Evolutionary conservation across 2,329 filamentous ascomycete species (phyloP).

Genomic region (Hypoxylon sp.): DNA sequence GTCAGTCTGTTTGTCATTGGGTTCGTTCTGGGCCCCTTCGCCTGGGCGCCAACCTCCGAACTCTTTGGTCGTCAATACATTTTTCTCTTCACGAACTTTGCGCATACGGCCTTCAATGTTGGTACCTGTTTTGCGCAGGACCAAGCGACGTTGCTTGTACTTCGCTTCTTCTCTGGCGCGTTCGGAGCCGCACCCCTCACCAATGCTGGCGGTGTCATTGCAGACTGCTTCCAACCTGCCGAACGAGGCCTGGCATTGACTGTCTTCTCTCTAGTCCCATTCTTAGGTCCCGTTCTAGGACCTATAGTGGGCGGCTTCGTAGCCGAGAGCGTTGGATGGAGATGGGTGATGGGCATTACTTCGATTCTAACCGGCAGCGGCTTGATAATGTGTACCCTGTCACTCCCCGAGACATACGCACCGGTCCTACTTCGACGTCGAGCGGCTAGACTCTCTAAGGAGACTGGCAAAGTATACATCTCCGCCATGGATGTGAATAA

Average conservation of each 20-base stretch:
- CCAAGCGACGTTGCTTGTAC: slow-evolving; percentile 32
- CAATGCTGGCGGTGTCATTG: slow-evolving; percentile 54
- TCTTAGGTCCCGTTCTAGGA: slow-evolving; percentile 26
- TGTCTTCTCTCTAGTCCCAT: slow-evolving; percentile 45
- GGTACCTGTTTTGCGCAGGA: slow-evolving; percentile 48
- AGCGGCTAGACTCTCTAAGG: too few species aligned
- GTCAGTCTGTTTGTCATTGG: too few species aligned
- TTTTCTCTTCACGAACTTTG: slow-evolving; percentile 54
- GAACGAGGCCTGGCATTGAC: slow-evolving; percentile 47
- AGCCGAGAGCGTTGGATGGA: slow-evolving; percentile 27
- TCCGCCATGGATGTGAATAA: too few species aligned
- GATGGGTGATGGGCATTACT: slow-evolving; percentile 46
- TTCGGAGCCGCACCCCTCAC: slow-evolving; percentile 54
- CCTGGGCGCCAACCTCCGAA: slow-evolving; percentile 55
- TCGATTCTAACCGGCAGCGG: slow-evolving; percentile 37
- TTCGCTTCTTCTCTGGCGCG: slow-evolving; percentile 55
- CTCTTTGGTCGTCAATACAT: slow-evolving; percentile 55
- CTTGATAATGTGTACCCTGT: slow-evolving; percentile 17
- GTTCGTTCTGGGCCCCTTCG: slow-evolving; percentile 48
- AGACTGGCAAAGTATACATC: too few species aligned
- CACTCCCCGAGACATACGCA: slow-evolving; percentile 24
- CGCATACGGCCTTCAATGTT: slow-evolving; percentile 56
- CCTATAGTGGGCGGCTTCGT: slow-evolving; percentile 34
- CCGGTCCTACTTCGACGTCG: slow-evolving; percentile 43
- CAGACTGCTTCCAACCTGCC: slow-evolving; percentile 52